Base-by-base conservation (phyloP, 352 stramenopile genomes). In the Pelagophyceae sp. region DNA sequence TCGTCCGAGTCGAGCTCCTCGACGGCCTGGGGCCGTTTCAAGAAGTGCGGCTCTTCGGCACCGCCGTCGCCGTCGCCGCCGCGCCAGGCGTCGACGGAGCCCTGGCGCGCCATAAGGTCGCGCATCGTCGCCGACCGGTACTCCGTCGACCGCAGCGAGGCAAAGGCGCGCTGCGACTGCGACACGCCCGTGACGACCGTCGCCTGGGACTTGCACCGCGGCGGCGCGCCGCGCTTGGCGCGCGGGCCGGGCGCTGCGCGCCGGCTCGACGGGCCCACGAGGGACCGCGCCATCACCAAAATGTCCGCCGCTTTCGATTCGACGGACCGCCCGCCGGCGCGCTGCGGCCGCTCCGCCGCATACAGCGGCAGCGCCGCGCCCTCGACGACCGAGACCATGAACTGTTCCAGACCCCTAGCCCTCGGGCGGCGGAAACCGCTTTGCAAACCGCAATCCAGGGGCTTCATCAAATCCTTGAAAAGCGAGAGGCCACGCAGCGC, bases 241-340 rank as follows among this genome's bases (percentile, higher is more conserved):
- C n/a, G n/a, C n/a, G 35, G 35, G 15, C 5, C 61, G n/a, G 3
- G 3, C 5, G 11, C 11, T 71, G 29, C 3, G 3, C 29, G 3
- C 61, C 29, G 29, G 17, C 5, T 37, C 61, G 3, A 40, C 29
- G 29, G n/a, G n/a, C n/a, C n/a, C n/a, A 74, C 67, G 37, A 74
- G 67, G 20, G 33, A 5, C 20, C 67, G 67, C 35, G 67, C 67
- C 33, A 74, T 51, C 15, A 19, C 37, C 67, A 74, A 31, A 31
- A 74, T 74, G 38, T 74, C 67, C 17, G 2, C n/a, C 35, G 67
- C 67, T 23, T 58, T 50, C 15, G 51, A 11, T 37, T 74, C 67
- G 35, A 74, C 67, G 67, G 23, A 35, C 17, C 67, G 67, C 67
- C 11, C n/a, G n/a, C 11, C 29, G 29, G 61, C 61, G 15, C 15